Conservation (phyloP, 306 rosid genomes). For the Glycine tomentella region DNA sequence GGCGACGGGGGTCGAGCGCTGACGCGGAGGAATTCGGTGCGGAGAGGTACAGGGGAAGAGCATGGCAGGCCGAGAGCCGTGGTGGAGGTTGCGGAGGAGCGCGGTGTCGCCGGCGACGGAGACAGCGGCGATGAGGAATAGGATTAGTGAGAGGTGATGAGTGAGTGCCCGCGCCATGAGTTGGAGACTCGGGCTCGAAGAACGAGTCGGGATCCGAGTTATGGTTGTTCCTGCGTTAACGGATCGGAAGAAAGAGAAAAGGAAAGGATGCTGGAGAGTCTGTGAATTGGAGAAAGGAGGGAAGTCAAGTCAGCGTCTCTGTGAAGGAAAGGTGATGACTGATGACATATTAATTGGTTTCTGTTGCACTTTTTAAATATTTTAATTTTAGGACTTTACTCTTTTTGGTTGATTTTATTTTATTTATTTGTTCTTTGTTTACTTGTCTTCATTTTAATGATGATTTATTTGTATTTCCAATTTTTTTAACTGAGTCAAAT, state of each 20-base stretch:
- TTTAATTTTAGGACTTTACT: not conserved
- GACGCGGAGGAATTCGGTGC: constrained; percentile 56
- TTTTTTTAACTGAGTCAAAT: too few species aligned
- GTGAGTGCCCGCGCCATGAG: constrained; percentile 56
- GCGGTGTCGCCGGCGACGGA: constrained; percentile 43
- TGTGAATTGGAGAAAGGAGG: constrained; percentile 22
- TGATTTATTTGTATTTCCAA: too few species aligned
- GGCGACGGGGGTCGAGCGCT: constrained; percentile 63
- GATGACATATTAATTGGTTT: not conserved
- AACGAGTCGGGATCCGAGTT: constrained; percentile 44
- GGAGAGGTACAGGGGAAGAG: constrained; percentile 77
- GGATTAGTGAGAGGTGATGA: not conserved
- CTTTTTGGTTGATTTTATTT: not conserved
- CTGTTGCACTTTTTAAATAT: not conserved
- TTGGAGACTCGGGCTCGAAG: constrained; percentile 45
- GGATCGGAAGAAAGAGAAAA: constrained; percentile 44
- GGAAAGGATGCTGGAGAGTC: constrained; percentile 1
- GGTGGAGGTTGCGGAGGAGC: constrained; percentile 45
- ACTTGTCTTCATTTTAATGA: not conserved
- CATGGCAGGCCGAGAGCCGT: constrained; percentile 67
- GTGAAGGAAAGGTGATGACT: not conserved
- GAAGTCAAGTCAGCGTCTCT: constrained; percentile 1
- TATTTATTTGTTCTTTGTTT: not conserved
- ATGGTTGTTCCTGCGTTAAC: not conserved
- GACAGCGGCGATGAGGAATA: not conserved